These are phyloP conservation scores for Ephemerocybe angulata DNA, from an alignment of 768 basidiomycete genomes.

Conservation along the genomic window DNA sequence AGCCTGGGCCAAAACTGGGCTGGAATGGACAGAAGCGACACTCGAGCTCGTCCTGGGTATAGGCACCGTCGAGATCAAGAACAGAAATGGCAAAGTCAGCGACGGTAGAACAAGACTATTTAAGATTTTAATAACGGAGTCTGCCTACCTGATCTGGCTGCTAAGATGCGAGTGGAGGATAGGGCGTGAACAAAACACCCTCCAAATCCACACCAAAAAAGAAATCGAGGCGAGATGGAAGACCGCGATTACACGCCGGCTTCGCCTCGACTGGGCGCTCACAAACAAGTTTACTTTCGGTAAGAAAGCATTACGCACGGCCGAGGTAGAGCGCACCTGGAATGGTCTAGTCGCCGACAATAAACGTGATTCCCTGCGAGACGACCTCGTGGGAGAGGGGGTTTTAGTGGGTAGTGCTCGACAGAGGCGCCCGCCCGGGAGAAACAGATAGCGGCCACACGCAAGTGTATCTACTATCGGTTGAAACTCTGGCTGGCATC, in stretches of 20 bases:
- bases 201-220: neutral
- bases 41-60: constrained; percentile 18
- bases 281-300: neutral
- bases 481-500: too few relatives aligned
- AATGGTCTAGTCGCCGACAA: too few relatives aligned
- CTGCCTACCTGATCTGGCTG: constrained; percentile 26
- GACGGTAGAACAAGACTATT: constrained; percentile 13
- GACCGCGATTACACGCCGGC: neutral
- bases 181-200: constrained; percentile 5
- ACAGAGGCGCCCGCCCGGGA: too few relatives aligned
- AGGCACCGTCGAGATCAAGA: constrained; percentile 4
- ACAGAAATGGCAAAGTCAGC: neutral
- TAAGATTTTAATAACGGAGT: constrained; percentile 24
- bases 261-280: neutral
- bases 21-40: constrained; percentile 6
- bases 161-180: constrained; percentile 23
- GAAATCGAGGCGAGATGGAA: neutral
- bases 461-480: too few relatives aligned
- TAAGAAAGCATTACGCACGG: neutral
- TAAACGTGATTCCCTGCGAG: too few relatives aligned
- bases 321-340: neutral
- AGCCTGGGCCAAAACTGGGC: constrained; percentile 9
- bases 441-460: too few relatives aligned
- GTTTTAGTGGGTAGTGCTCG: too few relatives aligned
- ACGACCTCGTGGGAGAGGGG: too few relatives aligned